Conservation (phyloP, 2,329 filamentous ascomycete species). For the Geosmithia morbida region DNA sequence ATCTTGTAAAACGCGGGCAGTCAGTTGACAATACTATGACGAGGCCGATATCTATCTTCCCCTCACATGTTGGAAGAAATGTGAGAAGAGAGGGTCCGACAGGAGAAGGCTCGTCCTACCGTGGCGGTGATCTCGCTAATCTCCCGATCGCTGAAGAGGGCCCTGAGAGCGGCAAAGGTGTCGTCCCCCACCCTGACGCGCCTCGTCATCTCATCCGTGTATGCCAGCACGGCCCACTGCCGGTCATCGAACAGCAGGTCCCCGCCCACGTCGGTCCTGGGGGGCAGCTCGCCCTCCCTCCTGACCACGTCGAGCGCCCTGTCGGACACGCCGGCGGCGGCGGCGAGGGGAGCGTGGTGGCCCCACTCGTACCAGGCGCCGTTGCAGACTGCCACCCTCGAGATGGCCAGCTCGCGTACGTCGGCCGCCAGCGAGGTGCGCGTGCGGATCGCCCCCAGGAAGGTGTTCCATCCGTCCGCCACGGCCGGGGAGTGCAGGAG, state of each 20-base stretch:
- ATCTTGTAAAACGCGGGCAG: constrained; percentile 20
- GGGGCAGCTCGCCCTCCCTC: constrained; percentile 11
- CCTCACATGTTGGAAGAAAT: too few species aligned
- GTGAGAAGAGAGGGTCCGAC: too few species aligned
- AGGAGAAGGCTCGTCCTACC: constrained; percentile 25
- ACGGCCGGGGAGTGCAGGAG: constrained; percentile 62
- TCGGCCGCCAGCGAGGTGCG: constrained; percentile 33
- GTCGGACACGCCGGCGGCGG: constrained; percentile 39
- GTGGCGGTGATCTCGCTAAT: constrained; percentile 72
- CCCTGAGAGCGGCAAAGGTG: constrained; percentile 50
- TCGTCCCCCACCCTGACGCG: constrained; percentile 54
- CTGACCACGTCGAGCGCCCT: constrained; percentile 31
- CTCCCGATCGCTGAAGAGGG: constrained; percentile 51
- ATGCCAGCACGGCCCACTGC: constrained; percentile 56
- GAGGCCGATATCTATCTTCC: too few species aligned
- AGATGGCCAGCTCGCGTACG: constrained; percentile 67
- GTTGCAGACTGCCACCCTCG: constrained; percentile 67
- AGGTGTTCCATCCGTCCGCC: constrained; percentile 62
- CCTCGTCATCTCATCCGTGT: constrained; percentile 74
- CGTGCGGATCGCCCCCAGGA: constrained; percentile 49
- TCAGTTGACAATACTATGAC: too few species aligned
- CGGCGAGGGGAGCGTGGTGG: constrained; percentile 57
- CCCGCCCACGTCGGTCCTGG: constrained; percentile 1
- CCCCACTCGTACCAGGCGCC: constrained; percentile 76
- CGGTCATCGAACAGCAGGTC: constrained; percentile 31